Conservation (phyloP, 352 stramenopile genomes). For the Phytopythium cucurbitacearum region DNA sequence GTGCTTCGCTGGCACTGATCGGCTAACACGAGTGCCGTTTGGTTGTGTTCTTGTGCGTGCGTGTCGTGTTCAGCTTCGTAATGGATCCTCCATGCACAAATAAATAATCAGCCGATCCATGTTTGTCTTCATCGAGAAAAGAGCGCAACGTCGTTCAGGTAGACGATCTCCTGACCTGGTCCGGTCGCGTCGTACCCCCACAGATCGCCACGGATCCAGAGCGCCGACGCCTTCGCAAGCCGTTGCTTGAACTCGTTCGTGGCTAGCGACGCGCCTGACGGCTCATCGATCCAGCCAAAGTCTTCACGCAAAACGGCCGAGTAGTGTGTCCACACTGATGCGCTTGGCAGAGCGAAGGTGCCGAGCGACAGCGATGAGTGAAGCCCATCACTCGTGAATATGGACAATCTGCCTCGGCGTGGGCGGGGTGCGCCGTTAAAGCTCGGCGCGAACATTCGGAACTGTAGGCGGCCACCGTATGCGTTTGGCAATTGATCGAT, state of each 20-base stretch:
- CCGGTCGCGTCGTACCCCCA: conserved; percentile 45
- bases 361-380: conserved; percentile 40
- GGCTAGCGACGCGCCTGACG: conserved; percentile 23
- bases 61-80: background rate
- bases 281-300: conserved; percentile 71
- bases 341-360: conserved; percentile 41
- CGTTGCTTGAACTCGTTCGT: conserved; percentile 24
- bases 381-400: conserved; percentile 21
- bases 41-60: conserved; percentile 9
- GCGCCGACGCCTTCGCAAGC: conserved; percentile 19
- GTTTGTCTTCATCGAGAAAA: conserved; percentile 23
- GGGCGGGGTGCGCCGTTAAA: conserved; percentile 53
- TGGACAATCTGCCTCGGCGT: conserved; percentile 47
- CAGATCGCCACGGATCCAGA: conserved; percentile 69
- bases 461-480: conserved; percentile 67
- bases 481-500: conserved; percentile 23
- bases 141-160: conserved; percentile 60
- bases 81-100: background rate
- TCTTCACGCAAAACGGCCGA: conserved; percentile 65
- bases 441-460: conserved; percentile 61
- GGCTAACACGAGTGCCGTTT: conserved; percentile 2
- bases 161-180: conserved; percentile 63
- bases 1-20: background rate
- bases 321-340: conserved; percentile 54
- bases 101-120: background rate